Percentiles rank a stretch among this genome's conserved stretches.
These are phyloP conservation scores for Penicillium silybi DNA, from an alignment of 495 filamentous ascomycete species.

Conservation along the genomic window DNA sequence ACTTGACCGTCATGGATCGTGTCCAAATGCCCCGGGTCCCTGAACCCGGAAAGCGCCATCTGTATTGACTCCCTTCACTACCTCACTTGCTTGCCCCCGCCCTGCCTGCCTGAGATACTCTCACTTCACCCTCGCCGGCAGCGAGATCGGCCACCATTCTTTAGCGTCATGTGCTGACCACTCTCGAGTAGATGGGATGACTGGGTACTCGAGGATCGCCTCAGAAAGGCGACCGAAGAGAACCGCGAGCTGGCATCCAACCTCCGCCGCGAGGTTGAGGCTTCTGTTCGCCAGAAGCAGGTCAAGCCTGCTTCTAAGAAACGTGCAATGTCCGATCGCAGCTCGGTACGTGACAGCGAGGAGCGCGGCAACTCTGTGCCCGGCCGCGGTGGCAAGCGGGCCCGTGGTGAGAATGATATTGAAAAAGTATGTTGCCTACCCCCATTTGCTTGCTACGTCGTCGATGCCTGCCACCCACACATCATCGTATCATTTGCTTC, in stretches of 20 bases:
- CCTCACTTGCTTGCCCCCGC: not conserved
- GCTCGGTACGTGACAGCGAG: constrained; percentile 81
- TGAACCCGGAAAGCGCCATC: not conserved
- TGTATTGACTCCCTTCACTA: not conserved
- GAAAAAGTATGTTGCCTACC: constrained; percentile 63
- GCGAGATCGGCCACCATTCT: not conserved
- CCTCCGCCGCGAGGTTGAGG: constrained; percentile 42
- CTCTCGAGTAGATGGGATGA: constrained; percentile 76
- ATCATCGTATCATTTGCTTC: not conserved
- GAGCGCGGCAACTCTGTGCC: constrained; percentile 69
- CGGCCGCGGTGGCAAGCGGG: constrained; percentile 63
- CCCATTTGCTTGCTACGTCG: not conserved
- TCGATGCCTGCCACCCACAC: not conserved
- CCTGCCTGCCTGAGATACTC: not conserved
- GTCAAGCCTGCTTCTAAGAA: constrained; percentile 54
- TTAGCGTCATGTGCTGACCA: constrained; percentile 11
- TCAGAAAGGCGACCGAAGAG: constrained; percentile 91
- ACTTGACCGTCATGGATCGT: not conserved
- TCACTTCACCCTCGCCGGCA: not conserved
- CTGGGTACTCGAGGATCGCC: constrained; percentile 92
- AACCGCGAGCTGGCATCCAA: constrained; percentile 75
- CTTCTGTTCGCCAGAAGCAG: constrained; percentile 33
- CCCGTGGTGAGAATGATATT: constrained; percentile 70
- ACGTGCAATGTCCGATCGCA: constrained; percentile 65
- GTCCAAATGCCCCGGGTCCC: not conserved